Evolutionary conservation across 305 asterid genomes (phyloP), one percentile per base, ranked within the genome.

Genomic region (Solanum hybrid): DNA sequence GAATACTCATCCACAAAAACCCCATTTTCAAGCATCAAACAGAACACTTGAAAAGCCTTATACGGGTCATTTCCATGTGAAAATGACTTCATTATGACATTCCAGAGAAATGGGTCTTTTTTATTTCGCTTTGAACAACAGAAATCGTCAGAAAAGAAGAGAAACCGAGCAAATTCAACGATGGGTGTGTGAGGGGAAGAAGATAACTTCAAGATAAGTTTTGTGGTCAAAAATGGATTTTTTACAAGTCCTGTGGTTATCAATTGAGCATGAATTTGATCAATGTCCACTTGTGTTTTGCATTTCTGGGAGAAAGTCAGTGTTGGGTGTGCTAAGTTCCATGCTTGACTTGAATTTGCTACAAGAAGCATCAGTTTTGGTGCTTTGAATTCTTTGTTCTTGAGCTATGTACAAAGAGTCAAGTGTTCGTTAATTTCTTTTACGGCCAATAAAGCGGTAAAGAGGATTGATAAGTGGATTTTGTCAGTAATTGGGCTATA

Each of bases 71-170:
- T 87, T 28, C 97, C 95, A 46, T 91, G 96, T 2, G 98, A 95
- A 91, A 73, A 94, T 1, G 96, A 89, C 94, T 91, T 96, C 90
- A 95, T 92, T 20, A 95, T 88, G 8, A 94, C 93, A 81, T 97
- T 97, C 99, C 99, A 97, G 24, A 96, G 79, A 87, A 96, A 96
- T 2, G 97, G 92, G 91, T 96, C 98, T 36, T 77, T 8, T 90
- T 77, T 90, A 39, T 89, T 87, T 29, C 46, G 91, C 14, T 86
- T 22, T 20, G 67, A 85, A 35, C 36, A 22, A 90, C 77, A 67
- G 76, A 87, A 28, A 28, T 86, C 73, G 78, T 71, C 77, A 3
- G 92, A 93, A 69, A 93, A 93, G 90, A 94, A 92, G 37, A 96
- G 93, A 76, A 90, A 79, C 18, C 96, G 94, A 3, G 97, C 97